Evolutionary conservation across 2,329 filamentous ascomycete genomes (phyloP), one percentile per base, ranked within the genome.

Genomic region (Phyllosticta citribraziliensis): DNA sequence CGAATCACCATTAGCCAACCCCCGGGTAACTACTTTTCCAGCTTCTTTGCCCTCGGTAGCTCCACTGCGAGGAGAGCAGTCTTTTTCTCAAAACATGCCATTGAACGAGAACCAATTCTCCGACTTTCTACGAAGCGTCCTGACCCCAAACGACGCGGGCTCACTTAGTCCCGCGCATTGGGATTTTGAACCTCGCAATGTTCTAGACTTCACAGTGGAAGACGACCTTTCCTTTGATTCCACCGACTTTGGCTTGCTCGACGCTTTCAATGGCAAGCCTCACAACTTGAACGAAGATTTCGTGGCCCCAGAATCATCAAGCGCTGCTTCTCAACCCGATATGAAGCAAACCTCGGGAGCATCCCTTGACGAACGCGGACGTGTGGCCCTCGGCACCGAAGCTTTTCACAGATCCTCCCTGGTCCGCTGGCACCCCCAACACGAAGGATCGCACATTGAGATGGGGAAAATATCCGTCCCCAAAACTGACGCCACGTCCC

Each of bases 191-290:
- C 76, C 77, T 14, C 73, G 76, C 22, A 76, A 77, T 10, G 69
- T 77, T 10, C 71, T 78, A 64, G 77, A 78, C 55, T 74, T 76
- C 62, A 76, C 73, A 54, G 74, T 78, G 17, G 73, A 78, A 59
- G 73, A 76, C 50, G 75, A 78, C 59, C 70, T 79, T 59, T 75
- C 76, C 52, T 68, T 79, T 19, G 77, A 75, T 57, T 76, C 77
- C 58, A 65, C 78, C 30, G 77, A 79, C 63, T 68, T 79, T 50
- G 73, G 71, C 52, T 73, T 78, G 52, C 69, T 79, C 5, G 76
- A 79, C 57, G 73, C 74, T 10, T 78, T 78, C 66, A 78, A 76
- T 64, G 73, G 75, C 12, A 71, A 75, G 8, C 72, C 76, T 0
- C 78, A 78, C 63, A 72, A 75, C 14, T 17, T 27, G n/a, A 51